These are phyloP conservation scores for Wallemia ichthyophaga DNA, from an alignment of 1,284 basidiomycete genomes.

Conservation along the genomic window DNA sequence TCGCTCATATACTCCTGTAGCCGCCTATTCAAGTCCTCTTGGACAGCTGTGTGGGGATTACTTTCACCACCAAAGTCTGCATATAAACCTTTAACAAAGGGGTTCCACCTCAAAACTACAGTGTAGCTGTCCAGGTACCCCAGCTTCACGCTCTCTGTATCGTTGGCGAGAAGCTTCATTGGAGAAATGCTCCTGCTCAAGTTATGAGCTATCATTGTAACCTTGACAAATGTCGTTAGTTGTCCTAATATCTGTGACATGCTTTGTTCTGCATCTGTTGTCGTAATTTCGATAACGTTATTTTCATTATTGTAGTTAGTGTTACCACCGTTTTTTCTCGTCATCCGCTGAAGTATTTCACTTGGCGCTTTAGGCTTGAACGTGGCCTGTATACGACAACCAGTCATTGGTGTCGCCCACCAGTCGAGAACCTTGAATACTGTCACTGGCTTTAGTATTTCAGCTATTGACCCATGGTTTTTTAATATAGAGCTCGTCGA, in stretches of 20 bases:
- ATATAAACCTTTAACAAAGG: background rate
- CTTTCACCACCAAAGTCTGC: background rate
- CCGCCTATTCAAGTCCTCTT: background rate
- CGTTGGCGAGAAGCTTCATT: background rate
- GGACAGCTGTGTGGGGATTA: background rate
- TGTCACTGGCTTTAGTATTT: background rate
- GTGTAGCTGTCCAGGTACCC: background rate
- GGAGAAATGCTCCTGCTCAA: background rate
- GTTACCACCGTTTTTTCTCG: background rate
- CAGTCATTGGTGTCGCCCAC: background rate
- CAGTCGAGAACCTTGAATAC: background rate
- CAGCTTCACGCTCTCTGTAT: background rate
- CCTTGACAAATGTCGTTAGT: background rate
- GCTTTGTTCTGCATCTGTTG: background rate
- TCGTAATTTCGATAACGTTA: background rate
- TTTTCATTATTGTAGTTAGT: background rate
- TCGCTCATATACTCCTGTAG: background rate
- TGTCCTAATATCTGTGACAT: background rate
- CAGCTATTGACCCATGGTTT: background rate
- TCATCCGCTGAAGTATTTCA: background rate
- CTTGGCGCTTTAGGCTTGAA: background rate
- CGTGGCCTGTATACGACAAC: background rate
- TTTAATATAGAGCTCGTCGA: background rate
- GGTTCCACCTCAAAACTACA: background rate
- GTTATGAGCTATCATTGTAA: background rate